phyloP scores from a whole-genome alignment of 148 eudicot genomes.

The Persicaria maculosa region DNA sequence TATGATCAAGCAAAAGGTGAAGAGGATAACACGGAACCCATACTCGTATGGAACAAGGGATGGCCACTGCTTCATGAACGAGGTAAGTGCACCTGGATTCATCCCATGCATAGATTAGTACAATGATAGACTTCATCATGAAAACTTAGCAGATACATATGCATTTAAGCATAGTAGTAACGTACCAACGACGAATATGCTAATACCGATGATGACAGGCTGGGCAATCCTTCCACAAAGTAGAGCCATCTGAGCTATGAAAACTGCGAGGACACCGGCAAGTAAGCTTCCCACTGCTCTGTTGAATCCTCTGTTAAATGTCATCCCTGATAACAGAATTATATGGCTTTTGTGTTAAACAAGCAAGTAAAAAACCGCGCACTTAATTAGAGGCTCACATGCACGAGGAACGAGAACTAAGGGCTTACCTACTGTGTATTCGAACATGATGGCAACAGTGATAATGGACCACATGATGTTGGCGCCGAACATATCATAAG shows the following conservation, averaged over 20 bases:
- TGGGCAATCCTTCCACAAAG: conserved; percentile 29
- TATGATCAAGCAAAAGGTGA: conserved; percentile 59
- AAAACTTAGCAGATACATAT: background rate
- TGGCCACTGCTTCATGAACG: conserved; percentile 61
- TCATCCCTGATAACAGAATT: conserved; percentile 26
- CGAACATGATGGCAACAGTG: conserved; percentile 62
- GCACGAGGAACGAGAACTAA: background rate
- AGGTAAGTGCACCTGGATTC: conserved; percentile 41
- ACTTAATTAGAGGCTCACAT: background rate
- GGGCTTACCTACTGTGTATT: conserved; percentile 58
- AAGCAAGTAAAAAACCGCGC: too few relatives aligned
- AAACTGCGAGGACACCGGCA: conserved; percentile 49
- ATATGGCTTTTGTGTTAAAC: background rate
- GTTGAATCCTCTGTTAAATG: conserved; percentile 57
- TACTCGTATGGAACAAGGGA: conserved; percentile 49
- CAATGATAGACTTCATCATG: background rate
- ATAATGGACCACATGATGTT: conserved; percentile 60
- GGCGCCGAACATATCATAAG: conserved; percentile 43
- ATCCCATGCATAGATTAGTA: background rate
- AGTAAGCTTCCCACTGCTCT: conserved; percentile 56
- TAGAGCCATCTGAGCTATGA: conserved; percentile 40
- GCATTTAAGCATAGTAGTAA: background rate
- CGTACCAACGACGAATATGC: conserved; percentile 50
- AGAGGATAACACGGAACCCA: conserved; percentile 48
- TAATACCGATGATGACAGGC: conserved; percentile 42